These are phyloP conservation scores for Torulaspora franciscae DNA, from an alignment of 805 yeast species.

Conservation along the genomic window DNA sequence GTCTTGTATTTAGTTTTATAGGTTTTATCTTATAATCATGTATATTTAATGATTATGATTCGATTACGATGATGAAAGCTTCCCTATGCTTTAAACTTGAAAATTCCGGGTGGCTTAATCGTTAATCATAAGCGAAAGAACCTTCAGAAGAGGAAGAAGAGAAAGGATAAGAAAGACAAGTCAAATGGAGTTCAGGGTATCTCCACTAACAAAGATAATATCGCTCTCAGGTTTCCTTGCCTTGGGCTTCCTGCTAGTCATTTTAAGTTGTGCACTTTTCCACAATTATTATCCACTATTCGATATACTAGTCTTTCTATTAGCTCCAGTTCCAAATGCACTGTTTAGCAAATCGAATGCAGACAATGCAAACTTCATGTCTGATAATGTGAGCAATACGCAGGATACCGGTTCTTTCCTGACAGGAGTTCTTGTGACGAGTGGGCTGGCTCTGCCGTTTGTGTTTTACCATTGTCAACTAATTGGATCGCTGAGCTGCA, in stretches of 20 bases:
- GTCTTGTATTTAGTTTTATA: slow-evolving; percentile 15
- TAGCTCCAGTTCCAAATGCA: slow-evolving; percentile 71
- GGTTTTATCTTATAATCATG: slow-evolving; percentile 11
- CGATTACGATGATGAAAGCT: neutral
- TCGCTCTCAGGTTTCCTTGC: slow-evolving; percentile 55
- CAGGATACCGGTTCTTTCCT: slow-evolving; percentile 75
- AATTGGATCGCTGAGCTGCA: slow-evolving; percentile 62
- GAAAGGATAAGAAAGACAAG: neutral
- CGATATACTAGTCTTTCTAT: slow-evolving; percentile 58
- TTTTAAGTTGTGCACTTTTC: slow-evolving; percentile 80
- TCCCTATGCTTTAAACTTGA: neutral
- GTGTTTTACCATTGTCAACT: slow-evolving; percentile 71
- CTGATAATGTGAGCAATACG: slow-evolving; percentile 45
- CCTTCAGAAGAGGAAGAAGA: neutral
- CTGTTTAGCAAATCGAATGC: slow-evolving; percentile 45
- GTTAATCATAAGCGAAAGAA: neutral
- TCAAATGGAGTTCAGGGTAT: slow-evolving; percentile 30
- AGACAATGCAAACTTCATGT: slow-evolving; percentile 56
- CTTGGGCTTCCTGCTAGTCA: slow-evolving; percentile 81
- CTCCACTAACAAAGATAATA: slow-evolving; percentile 35
- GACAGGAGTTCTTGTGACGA: slow-evolving; percentile 69
- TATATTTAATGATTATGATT: slow-evolving; percentile 8
- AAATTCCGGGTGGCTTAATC: neutral
- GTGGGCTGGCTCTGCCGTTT: slow-evolving; percentile 73
- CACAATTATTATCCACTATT: slow-evolving; percentile 89